Evolutionary conservation across 2,329 filamentous ascomycete genomes (phyloP).

Genomic region (Fusarium lateritium): DNA sequence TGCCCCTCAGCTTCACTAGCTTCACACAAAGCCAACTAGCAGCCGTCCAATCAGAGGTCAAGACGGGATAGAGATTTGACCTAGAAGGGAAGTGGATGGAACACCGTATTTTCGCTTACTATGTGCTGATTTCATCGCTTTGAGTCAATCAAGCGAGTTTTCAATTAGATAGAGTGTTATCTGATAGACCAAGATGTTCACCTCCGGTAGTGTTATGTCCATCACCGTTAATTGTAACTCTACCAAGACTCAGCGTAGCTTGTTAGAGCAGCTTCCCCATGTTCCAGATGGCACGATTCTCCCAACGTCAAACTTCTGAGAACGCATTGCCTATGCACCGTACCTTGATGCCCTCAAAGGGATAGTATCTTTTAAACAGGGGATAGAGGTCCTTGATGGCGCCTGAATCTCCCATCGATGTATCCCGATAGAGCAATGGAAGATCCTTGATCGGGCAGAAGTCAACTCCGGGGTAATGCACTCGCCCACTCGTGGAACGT

Average conservation of each 20-base stretch:
- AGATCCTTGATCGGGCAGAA: not conserved
- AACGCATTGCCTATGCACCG: no score
- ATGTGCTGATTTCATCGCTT: constrained; percentile 21
- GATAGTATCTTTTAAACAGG: not conserved
- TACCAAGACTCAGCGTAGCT: no score
- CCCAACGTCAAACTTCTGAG: no score
- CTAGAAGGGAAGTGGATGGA: constrained; percentile 36
- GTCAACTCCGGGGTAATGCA: not conserved
- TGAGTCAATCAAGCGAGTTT: constrained; percentile 2
- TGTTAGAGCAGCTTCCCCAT: no score
- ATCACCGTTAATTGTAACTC: no score
- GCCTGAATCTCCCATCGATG: not conserved
- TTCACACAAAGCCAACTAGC: constrained; percentile 18
- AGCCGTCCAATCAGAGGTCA: constrained; percentile 20
- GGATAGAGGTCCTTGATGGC: not conserved
- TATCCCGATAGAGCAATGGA: not conserved
- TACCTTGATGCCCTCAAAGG: no score
- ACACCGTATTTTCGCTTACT: constrained; percentile 21
- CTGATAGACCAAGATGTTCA: constrained; percentile 5
- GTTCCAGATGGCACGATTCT: no score
- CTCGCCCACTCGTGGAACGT: not conserved
- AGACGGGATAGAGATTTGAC: constrained; percentile 12
- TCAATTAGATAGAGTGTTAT: not conserved
- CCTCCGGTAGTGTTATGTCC: not conserved
- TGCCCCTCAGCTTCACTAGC: constrained; percentile 11